Evolutionary conservation across 352 stramenopile genomes (phyloP), one percentile per base, ranked within the genome.

Genomic region (Phytophthora syringae): DNA sequence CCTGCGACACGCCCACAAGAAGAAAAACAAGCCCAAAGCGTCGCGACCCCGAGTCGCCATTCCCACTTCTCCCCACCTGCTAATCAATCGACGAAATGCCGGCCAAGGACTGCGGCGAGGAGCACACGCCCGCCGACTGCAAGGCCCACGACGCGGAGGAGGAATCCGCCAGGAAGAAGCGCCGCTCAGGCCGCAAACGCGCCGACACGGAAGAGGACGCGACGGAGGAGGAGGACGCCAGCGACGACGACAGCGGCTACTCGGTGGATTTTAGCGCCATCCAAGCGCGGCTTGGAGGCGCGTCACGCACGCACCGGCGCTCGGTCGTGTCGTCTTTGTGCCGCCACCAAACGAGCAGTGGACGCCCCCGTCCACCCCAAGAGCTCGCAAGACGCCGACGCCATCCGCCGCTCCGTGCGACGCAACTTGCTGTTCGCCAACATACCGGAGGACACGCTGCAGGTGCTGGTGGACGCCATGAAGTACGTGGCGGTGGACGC

Each of bases 401-500:
- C 75, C n/a, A 90, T 92, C 54, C 79, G 80, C 16, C 63, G 67
- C 37, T 88, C 81, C 0, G 72, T 92, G 50, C 70, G 76, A 6
- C 75, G 80, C 37, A 92, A 92, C 45, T 50, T 89, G 55, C 72
- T 92, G 4, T 92, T 92, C 40, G 66, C 77, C 42, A 86, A 89
- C 68, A 79, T 90, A 37, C 76, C 77, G 15, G 77, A 92, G 36
- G 77, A 88, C 52, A 88, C 77, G 11, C 50, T 88, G n/a, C 63
- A 88, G 67, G 70, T 90, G 48, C 70, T 92, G 12, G 75, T 92
- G 27, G 59, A 89, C 50, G 83, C 83, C n/a, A 92, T 92, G 83
- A 77, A 88, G 61, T 87, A 88, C 62, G 57, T 84, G 9, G 67
- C 68, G 0, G 64, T 88, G 15, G 54, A 74, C 34, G 60, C 62